These are phyloP conservation scores for Diaporthe vexans DNA, from an alignment of 2,329 filamentous ascomycete genomes.

Conservation along the genomic window DNA sequence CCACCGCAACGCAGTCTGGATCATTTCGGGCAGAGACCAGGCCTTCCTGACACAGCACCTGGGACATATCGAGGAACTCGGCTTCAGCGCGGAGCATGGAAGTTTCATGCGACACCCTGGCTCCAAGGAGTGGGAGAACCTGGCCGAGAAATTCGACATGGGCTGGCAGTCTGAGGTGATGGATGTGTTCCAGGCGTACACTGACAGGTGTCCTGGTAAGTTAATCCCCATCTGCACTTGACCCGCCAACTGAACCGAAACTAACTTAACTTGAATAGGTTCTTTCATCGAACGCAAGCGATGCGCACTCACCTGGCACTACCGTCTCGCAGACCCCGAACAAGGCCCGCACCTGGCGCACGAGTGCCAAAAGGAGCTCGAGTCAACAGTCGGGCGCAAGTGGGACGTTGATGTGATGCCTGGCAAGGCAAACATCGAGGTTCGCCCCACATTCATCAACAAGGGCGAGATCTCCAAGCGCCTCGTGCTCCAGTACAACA, in stretches of 20 bases:
- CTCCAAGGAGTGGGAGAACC: slow-evolving; percentile 85
- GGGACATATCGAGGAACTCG: slow-evolving; percentile 89
- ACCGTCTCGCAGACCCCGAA: slow-evolving; percentile 90
- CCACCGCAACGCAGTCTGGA: slow-evolving; percentile 92
- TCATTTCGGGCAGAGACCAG: slow-evolving; percentile 95
- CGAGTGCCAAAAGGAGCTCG: slow-evolving; percentile 86
- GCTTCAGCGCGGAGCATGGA: slow-evolving; percentile 97
- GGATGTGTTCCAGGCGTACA: slow-evolving; percentile 88
- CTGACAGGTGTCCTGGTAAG: slow-evolving; percentile 85
- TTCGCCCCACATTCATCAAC: slow-evolving; percentile 97
- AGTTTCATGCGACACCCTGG: slow-evolving; percentile 92
- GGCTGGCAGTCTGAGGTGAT: slow-evolving; percentile 90
- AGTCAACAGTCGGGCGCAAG: slow-evolving; percentile 79
- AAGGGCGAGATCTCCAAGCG: slow-evolving; percentile 95
- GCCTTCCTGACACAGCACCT: slow-evolving; percentile 91
- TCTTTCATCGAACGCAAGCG: slow-evolving; percentile 96
- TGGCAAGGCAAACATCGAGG: slow-evolving; percentile 96
- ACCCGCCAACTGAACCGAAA: neutral
- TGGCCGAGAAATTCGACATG: slow-evolving; percentile 91
- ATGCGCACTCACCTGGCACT: slow-evolving; percentile 97
- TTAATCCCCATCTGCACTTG: slow-evolving; percentile 33
- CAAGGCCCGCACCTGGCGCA: slow-evolving; percentile 84
- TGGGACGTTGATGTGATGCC: slow-evolving; percentile 98
- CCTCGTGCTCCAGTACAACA: slow-evolving; percentile 81
- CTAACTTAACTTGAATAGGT: slow-evolving; percentile 61